Base-by-base conservation (phyloP, 495 filamentous ascomycete genomes). In the Lophium mytilinum region DNA sequence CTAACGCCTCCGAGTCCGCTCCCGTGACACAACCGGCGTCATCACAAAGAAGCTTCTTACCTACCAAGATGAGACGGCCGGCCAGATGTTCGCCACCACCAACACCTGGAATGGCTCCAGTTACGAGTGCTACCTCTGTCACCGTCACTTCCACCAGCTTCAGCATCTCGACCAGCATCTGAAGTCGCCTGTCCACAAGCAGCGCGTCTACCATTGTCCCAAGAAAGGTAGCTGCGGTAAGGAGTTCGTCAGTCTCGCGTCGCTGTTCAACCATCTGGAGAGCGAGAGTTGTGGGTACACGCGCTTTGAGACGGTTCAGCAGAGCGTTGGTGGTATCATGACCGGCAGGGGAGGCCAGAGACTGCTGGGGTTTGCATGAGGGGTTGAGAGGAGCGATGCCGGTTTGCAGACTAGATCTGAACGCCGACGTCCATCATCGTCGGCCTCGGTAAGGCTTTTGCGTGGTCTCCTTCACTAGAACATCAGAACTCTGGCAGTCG, bases 171-270 rank as follows among this genome's bases (percentile, higher is more conserved):
- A 71, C 39, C 37, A 51, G 51, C 65, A 67, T 45, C 15, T 65
- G 4, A 60, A 62, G 37, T 67, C 62, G 30, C 37, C 52, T 3
- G 48, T 52, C 24, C 67, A 83, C 52, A 61, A 75, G 55, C 72
- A 78, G 55, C 66, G 69, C 17, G 62, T 79, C 2, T 84, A 83
- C 50, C 78, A 77, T 60, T 83, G 79, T 50, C 78, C 76, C 0
- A 79, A 79, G 35, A 40, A 15, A 36, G 18, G 3, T 0, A 36
- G 18, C 17, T 83, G 79, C 47, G 41, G 43, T 14, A 72, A 68
- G 54, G 49, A 79, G 36, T 82, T 83, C 63, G 58, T 62, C 37
- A 68, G 71, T 0, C 55, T 83, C 49, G 78, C 77, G 30, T 73
- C 54, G 3, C 50, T 80, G 34, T 80, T 81, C 63, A 78, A 73